Percentiles rank a stretch among this genome's conserved stretches.
Conservation (phyloP, 140 eudicot species). For the Flaveria floridana region DNA sequence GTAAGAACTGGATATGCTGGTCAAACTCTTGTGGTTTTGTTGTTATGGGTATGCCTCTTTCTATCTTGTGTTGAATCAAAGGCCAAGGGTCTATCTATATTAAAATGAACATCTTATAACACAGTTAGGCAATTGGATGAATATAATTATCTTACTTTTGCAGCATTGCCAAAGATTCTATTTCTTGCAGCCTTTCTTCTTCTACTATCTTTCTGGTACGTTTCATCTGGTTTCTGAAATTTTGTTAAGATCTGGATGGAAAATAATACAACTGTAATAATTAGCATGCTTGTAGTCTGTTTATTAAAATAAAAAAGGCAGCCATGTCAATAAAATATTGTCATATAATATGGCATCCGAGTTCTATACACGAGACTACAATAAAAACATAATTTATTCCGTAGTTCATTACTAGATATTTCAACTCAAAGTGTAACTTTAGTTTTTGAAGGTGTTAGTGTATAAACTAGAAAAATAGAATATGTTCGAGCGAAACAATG, state of each 20-base stretch:
- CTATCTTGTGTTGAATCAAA: conserved; percentile 7
- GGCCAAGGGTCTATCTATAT: neutral
- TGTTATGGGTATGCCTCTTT: conserved; percentile 66
- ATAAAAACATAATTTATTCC: conserved; percentile 1
- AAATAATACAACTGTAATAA: neutral
- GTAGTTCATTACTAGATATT: neutral
- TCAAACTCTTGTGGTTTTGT: conserved; percentile 86
- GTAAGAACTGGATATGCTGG: conserved; percentile 93
- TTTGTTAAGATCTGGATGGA: conserved; percentile 21
- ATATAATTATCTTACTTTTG: conserved; percentile 34
- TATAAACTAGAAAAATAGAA: neutral
- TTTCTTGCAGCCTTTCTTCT: conserved; percentile 92
- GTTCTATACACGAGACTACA: neutral
- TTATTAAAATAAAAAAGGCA: neutral
- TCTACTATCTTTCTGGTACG: conserved; percentile 91
- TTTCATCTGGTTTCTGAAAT: conserved; percentile 28
- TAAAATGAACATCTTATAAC: conserved; percentile 15
- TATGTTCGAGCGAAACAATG: neutral
- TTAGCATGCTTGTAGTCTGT: conserved; percentile 10
- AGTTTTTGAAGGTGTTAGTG: neutral
- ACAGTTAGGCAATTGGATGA: conserved; percentile 20
- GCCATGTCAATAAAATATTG: neutral
- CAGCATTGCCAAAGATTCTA: conserved; percentile 89
- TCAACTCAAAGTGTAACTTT: neutral
- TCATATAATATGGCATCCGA: neutral